These are phyloP conservation scores for Kalaharituber pfeilii DNA, from an alignment of 2,329 filamentous ascomycete species.

Conservation along the genomic window DNA sequence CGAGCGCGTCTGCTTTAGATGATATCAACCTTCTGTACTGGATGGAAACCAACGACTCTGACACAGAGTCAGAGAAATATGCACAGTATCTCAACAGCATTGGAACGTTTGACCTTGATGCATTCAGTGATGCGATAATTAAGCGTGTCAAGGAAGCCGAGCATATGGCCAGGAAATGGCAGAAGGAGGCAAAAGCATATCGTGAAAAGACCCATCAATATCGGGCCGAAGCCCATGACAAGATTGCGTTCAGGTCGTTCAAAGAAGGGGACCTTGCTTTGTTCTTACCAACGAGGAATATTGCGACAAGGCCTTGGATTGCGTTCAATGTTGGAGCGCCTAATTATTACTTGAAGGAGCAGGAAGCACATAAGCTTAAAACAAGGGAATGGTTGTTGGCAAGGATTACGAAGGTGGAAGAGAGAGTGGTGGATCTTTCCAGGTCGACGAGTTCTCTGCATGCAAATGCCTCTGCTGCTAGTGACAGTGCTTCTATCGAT, in stretches of 20 bases:
- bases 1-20: slow-evolving; percentile 8
- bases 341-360: slow-evolving; percentile 89
- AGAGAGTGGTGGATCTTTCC: slow-evolving; percentile 81
- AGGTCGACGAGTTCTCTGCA: slow-evolving; percentile 21
- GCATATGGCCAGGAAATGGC: slow-evolving; percentile 80
- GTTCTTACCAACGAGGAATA: slow-evolving; percentile 86
- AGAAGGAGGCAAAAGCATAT: slow-evolving; percentile 71
- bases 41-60: slow-evolving; percentile 51
- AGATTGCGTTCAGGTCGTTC: slow-evolving; percentile 90
- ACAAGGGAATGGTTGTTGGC: slow-evolving; percentile 92
- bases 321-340: slow-evolving; percentile 96
- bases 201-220: slow-evolving; percentile 67
- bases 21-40: slow-evolving; percentile 66
- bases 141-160: slow-evolving; percentile 89
- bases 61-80: slow-evolving; percentile 56
- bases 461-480: slow-evolving; percentile 6
- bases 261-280: slow-evolving; percentile 90
- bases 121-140: slow-evolving; percentile 67
- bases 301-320: slow-evolving; percentile 88
- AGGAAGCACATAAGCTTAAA: slow-evolving; percentile 69
- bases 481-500: slow-evolving; percentile 26
- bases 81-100: slow-evolving; percentile 55
- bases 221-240: slow-evolving; percentile 77
- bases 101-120: slow-evolving; percentile 64
- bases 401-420: slow-evolving; percentile 76